A percentile compares a stretch with the other conserved stretches of the same genome.
phyloP scores from a whole-genome alignment of 148 eudicot genomes.

The Silene uniflora region DNA sequence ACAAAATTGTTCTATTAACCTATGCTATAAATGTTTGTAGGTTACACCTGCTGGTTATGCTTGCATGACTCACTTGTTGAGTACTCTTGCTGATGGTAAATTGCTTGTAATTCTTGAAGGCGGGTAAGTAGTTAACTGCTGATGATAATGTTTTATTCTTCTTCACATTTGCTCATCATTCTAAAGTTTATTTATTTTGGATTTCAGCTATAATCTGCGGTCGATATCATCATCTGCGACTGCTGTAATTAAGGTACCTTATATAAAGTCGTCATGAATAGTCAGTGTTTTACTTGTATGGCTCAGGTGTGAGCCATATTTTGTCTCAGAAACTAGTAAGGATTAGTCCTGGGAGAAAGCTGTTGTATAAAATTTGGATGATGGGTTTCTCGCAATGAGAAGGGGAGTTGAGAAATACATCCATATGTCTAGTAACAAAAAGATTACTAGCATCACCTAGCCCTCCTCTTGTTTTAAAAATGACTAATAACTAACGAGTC shows the following conservation, averaged over 20 bases:
- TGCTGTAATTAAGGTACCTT: constrained; percentile 76
- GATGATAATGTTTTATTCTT: background rate
- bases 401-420: background rate
- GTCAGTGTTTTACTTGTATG: background rate
- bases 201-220: constrained; percentile 86
- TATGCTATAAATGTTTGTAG: constrained; percentile 33
- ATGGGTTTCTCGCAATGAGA: too few species aligned
- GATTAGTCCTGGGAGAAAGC: background rate
- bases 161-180: background rate
- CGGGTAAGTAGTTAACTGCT: constrained; percentile 55
- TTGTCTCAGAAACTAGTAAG: background rate
- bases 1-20: background rate
- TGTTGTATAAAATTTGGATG: background rate
- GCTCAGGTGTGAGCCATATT: background rate
- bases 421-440: background rate
- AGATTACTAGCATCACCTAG: too few species aligned
- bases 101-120: constrained; percentile 95
- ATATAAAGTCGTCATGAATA: background rate
- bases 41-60: constrained; percentile 94
- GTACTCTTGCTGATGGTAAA: constrained; percentile 68
- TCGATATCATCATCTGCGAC: constrained; percentile 98
- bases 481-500: too few species aligned
- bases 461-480: too few species aligned
- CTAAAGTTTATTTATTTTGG: constrained; percentile 12
- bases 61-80: constrained; percentile 78